Conservation (phyloP, 1,139 yeast species). For the Chernovozyma sophiae-reginae region DNA sequence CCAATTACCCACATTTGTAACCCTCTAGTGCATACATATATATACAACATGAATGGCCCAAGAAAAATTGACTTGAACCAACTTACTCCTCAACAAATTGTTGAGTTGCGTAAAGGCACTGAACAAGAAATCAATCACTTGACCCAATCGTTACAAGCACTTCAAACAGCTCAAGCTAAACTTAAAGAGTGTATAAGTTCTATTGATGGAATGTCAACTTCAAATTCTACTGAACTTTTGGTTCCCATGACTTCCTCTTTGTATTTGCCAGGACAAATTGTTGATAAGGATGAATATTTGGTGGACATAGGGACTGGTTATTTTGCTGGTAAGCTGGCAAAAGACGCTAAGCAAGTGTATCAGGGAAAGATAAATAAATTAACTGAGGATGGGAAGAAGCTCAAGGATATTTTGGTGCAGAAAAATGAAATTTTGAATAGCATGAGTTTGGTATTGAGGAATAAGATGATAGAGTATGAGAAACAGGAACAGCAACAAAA, state of each 20-base stretch:
- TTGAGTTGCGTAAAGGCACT: constrained; percentile 78
- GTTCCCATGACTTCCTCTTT: constrained; percentile 88
- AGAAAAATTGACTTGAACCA: constrained; percentile 55
- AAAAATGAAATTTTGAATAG: constrained; percentile 52
- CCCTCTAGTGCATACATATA: too few relatives aligned
- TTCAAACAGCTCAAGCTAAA: constrained; percentile 77
- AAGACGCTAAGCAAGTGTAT: constrained; percentile 71
- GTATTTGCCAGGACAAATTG: constrained; percentile 79
- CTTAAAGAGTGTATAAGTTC: constrained; percentile 78
- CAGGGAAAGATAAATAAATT: constrained; percentile 70
- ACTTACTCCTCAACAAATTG: constrained; percentile 77
- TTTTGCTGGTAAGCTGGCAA: constrained; percentile 73
- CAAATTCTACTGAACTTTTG: constrained; percentile 51
- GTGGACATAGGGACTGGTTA: constrained; percentile 98
- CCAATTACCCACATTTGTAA: too few relatives aligned
- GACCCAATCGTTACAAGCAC: constrained; percentile 77
- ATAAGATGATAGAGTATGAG: constrained; percentile 41
- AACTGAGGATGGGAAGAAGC: constrained; percentile 66
- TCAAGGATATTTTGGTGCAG: constrained; percentile 69
- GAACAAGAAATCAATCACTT: constrained; percentile 86
- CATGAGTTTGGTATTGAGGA: constrained; percentile 49
- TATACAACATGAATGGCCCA: constrained; percentile 12
- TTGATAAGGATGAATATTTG: constrained; percentile 62
- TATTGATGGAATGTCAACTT: constrained; percentile 52
- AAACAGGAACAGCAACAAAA: too few relatives aligned